Evolutionary conservation across 108 stramenopile species (phyloP).

Genomic region (Skeletonema marinoi): DNA sequence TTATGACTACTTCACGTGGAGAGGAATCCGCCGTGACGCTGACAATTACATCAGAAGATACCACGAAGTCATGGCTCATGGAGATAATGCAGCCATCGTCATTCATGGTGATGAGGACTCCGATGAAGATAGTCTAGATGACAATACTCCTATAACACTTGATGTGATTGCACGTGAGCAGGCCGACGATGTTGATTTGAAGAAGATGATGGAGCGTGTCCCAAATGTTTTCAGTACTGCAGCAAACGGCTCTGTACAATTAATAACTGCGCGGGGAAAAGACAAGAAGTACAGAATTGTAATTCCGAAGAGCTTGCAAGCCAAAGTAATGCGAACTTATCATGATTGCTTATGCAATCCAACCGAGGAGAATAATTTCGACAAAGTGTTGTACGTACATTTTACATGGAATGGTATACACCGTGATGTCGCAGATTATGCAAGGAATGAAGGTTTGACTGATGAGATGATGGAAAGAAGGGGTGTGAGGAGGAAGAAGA

Average conservation of each 20-base stretch:
- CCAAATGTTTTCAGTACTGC: conserved; percentile 34
- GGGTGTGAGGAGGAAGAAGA: conserved; percentile 1
- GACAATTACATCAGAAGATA: conserved; percentile 15
- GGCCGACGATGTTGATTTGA: conserved; percentile 9
- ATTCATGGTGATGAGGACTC: conserved; percentile 8
- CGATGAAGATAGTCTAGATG: conserved; percentile 14
- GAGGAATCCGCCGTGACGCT: conserved; percentile 22
- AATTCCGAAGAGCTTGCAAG: conserved; percentile 22
- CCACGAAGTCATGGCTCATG: conserved; percentile 18
- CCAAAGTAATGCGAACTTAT: conserved; percentile 35
- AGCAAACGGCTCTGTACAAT: conserved; percentile 26
- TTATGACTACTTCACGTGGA: conserved; percentile 39
- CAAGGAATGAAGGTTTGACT: conserved; percentile 29
- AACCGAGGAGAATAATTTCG: conserved; percentile 36
- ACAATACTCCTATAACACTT: conserved; percentile 24
- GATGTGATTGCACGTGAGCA: conserved; percentile 39
- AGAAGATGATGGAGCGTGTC: conserved; percentile 22
- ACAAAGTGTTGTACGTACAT: conserved; percentile 28
- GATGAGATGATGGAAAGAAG: conserved; percentile 30
- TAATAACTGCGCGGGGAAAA: conserved; percentile 32
- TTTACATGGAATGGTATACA: conserved; percentile 45
- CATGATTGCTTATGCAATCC: conserved; percentile 40
- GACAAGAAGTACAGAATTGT: conserved; percentile 40
- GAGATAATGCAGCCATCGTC: conserved; percentile 21
- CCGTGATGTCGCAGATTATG: conserved; percentile 28